These are phyloP conservation scores for Earliella scabrosa DNA, from an alignment of 1,284 basidiomycete species.

Conservation along the genomic window DNA sequence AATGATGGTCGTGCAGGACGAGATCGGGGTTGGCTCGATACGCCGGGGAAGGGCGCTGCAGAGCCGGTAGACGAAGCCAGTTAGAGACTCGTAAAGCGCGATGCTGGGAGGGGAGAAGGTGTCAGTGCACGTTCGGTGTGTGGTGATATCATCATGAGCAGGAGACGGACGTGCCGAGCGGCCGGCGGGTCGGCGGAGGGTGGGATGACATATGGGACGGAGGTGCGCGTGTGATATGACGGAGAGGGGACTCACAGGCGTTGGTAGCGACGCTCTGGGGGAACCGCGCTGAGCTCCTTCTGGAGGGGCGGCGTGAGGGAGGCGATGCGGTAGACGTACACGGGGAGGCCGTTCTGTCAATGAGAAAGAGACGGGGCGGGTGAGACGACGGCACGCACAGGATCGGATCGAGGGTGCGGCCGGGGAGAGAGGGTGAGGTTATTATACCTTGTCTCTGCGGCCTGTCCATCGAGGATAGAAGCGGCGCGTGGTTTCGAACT, in stretches of 20 bases:
- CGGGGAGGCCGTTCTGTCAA: constrained; percentile 65
- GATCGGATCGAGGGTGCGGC: not conserved
- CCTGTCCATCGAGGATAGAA: constrained; percentile 85
- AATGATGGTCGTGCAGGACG: constrained; percentile 72
- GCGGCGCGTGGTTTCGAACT: constrained; percentile 60
- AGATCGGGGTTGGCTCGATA: constrained; percentile 57
- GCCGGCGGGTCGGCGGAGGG: no score
- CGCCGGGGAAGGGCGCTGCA: constrained; percentile 67
- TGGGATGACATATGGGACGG: no score
- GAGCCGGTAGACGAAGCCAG: constrained; percentile 63
- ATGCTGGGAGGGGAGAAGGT: constrained; percentile 39
- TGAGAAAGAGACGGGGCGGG: not conserved
- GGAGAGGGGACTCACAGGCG: constrained; percentile 57
- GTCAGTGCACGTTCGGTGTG: no score
- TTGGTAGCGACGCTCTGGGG: constrained; percentile 61
- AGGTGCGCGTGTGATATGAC: not conserved
- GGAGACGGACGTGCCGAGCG: no score
- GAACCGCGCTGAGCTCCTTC: constrained; percentile 60
- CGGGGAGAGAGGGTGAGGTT: not conserved
- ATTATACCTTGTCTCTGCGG: constrained; percentile 62
- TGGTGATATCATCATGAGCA: no score
- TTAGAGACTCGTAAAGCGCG: constrained; percentile 69
- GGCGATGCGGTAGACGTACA: constrained; percentile 74
- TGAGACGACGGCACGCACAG: not conserved
- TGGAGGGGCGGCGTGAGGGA: constrained; percentile 55